These are phyloP conservation scores for Lablab purpureus DNA, from an alignment of 306 rosid species.

Conservation along the genomic window DNA sequence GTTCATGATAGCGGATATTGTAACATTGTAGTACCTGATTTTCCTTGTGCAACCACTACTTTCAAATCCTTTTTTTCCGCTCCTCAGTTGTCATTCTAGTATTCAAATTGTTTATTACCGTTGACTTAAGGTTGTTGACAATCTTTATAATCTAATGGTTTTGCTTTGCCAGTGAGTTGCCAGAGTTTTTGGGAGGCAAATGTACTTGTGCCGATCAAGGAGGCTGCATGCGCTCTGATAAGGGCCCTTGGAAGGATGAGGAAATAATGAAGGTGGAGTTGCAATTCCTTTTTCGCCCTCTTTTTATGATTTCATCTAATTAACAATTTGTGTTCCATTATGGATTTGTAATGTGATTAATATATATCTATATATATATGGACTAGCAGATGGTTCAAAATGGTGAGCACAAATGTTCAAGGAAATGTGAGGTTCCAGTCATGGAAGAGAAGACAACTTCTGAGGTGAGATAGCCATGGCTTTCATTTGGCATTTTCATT, in stretches of 20 bases:
- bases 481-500: constrained; percentile 14
- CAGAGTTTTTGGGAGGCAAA: constrained; percentile 89
- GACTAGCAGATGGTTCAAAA: constrained; percentile 80
- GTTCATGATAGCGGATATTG: constrained; percentile 25
- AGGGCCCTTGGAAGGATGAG: constrained; percentile 92
- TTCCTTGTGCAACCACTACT: background rate
- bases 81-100: constrained; percentile 2
- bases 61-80: background rate
- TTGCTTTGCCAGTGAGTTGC: constrained; percentile 76
- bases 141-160: constrained; percentile 30
- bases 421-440: constrained; percentile 40
- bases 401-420: constrained; percentile 75
- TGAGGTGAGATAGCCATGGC: constrained; percentile 48
- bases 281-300: constrained; percentile 16
- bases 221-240: constrained; percentile 94
- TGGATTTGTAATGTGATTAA: constrained; percentile 34
- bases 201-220: constrained; percentile 92
- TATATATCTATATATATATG: constrained; percentile 29
- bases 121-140: constrained; percentile 12
- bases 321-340: constrained; percentile 3
- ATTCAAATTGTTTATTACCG: background rate
- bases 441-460: constrained; percentile 57
- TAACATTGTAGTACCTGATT: background rate
- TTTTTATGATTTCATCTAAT: constrained; percentile 8
- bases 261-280: constrained; percentile 62